Conservation (phyloP, 148 eudicot species). For the Rhododendron griersonianum region DNA sequence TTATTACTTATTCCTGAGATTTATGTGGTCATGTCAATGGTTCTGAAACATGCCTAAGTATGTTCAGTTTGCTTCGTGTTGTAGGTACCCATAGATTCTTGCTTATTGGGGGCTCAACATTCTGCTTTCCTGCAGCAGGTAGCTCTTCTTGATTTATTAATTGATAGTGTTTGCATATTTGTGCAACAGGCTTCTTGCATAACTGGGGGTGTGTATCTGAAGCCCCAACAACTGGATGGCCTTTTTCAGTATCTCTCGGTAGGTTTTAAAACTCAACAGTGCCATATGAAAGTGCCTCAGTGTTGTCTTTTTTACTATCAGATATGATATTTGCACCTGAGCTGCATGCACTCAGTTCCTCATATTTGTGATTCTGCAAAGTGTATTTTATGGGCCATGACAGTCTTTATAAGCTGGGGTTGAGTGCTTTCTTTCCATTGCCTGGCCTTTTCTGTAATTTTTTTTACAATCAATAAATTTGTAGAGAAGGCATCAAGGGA, state of each 20-base stretch:
- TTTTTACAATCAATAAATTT: not conserved
- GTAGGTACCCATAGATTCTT: slow-evolving; percentile 92
- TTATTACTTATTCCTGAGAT: not conserved
- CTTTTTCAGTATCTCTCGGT: slow-evolving; percentile 89
- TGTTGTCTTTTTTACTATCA: not conserved
- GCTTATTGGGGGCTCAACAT: slow-evolving; percentile 77
- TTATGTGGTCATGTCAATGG: not conserved
- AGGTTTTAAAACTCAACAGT: slow-evolving; percentile 18
- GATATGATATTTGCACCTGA: not conserved
- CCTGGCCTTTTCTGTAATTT: not conserved
- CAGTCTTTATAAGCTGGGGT: not conserved
- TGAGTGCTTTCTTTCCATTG: not conserved
- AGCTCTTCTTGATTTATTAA: slow-evolving; percentile 9
- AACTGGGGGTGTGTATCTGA: slow-evolving; percentile 91
- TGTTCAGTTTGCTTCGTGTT: slow-evolving; percentile 2
- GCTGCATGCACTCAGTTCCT: not conserved
- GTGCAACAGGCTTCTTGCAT: slow-evolving; percentile 81
- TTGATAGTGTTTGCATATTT: slow-evolving; percentile 1
- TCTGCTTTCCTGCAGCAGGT: slow-evolving; percentile 99
- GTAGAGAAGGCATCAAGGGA: not conserved
- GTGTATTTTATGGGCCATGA: not conserved
- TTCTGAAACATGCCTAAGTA: not conserved
- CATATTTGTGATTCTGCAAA: not conserved
- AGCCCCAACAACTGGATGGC: slow-evolving; percentile 82
- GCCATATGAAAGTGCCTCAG: not conserved